Percentiles rank a stretch among this genome's conserved stretches.
Evolutionary conservation across 129 eudicot genomes (phyloP).

Genomic region (Logfia minima): DNA sequence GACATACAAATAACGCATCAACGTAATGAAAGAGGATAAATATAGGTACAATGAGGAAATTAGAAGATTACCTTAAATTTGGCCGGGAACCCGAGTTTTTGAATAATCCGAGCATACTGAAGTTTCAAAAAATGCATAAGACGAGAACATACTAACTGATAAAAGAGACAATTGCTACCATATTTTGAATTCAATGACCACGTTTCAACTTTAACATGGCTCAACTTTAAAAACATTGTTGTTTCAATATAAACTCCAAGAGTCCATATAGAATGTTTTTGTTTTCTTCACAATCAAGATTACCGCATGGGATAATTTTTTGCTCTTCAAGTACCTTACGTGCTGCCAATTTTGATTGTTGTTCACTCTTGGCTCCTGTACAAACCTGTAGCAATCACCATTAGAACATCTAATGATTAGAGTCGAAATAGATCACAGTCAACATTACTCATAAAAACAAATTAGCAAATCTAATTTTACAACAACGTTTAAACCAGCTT

Average conservation of each 20-base stretch:
- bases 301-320: not conserved
- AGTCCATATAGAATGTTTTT: not conserved
- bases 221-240: not conserved
- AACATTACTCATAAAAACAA: not conserved
- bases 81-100: slow-evolving; percentile 86
- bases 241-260: not conserved
- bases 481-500: not conserved
- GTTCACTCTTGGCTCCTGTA: slow-evolving; percentile 97
- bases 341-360: slow-evolving; percentile 83
- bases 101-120: slow-evolving; percentile 86
- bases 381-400: slow-evolving; percentile 58
- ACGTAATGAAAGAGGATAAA: not conserved
- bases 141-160: not conserved
- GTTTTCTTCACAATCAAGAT: not conserved
- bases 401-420: slow-evolving; percentile 5
- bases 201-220: not conserved
- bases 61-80: slow-evolving; percentile 61
- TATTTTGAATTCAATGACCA: slow-evolving; percentile 2
- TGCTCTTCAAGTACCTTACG: slow-evolving; percentile 59
- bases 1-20: not conserved
- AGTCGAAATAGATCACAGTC: not conserved
- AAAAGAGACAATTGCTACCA: not conserved
- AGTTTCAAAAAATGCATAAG: slow-evolving; percentile 10
- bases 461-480: not conserved
- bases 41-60: not conserved